Percentiles rank a stretch among this genome's conserved stretches.
Conservation (phyloP, 2,329 filamentous ascomycete species). For the Chaetomiaceae sp. region DNA sequence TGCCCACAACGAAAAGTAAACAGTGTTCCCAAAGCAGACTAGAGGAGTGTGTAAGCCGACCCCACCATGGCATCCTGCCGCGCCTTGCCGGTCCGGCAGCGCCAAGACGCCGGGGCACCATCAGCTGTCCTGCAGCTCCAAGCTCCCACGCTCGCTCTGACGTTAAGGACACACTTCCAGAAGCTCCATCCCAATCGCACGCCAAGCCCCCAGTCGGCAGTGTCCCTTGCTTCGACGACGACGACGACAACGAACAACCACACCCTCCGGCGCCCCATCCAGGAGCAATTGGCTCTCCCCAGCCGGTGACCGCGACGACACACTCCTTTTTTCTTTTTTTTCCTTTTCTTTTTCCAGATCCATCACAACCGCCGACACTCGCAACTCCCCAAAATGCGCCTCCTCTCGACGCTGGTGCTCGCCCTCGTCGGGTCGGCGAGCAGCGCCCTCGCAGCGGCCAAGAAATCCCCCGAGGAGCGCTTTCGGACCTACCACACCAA, state of each 20-base stretch:
- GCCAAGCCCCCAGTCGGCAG: slow-evolving; percentile 17
- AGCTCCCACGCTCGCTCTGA: slow-evolving; percentile 8
- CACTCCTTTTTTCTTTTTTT: too few species aligned
- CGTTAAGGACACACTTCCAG: slow-evolving; percentile 19
- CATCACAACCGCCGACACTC: not conserved
- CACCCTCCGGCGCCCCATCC: slow-evolving; percentile 1
- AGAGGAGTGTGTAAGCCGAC: slow-evolving; percentile 6
- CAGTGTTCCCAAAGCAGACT: slow-evolving; percentile 28
- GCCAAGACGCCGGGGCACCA: slow-evolving; percentile 12
- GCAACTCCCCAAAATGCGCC: slow-evolving; percentile 55
- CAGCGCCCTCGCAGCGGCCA: too few species aligned
- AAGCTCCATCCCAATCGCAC: slow-evolving; percentile 10
- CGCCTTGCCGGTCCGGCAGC: slow-evolving; percentile 13
- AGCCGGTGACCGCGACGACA: not conserved
- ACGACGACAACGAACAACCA: slow-evolving; percentile 8
- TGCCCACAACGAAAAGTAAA: slow-evolving; percentile 26
- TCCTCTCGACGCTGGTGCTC: slow-evolving; percentile 58
- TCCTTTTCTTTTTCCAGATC: not conserved
- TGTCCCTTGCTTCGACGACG: slow-evolving; percentile 12
- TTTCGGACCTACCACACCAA: slow-evolving; percentile 69
- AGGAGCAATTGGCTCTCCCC: slow-evolving; percentile 21
- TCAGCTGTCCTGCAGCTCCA: slow-evolving; percentile 16
- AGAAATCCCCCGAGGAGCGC: slow-evolving; percentile 52
- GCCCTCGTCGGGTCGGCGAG: slow-evolving; percentile 45
- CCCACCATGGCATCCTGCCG: slow-evolving; percentile 5